Percentiles rank a stretch among this genome's conserved stretches.
These are phyloP conservation scores for Phytopythium boreale DNA, from an alignment of 352 stramenopile species.

Conservation along the genomic window DNA sequence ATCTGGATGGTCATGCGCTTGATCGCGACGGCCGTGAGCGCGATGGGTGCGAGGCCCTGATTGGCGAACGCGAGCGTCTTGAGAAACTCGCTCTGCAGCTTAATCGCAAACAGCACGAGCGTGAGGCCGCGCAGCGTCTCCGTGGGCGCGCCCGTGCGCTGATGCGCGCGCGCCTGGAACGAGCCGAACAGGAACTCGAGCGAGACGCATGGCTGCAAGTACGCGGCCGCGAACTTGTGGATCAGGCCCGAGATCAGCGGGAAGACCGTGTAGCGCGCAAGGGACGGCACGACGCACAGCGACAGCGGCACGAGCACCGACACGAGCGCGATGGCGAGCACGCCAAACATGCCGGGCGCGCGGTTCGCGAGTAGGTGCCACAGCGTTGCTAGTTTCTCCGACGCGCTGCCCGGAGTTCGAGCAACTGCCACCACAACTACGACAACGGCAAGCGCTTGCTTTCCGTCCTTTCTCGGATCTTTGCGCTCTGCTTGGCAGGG, in stretches of 20 bases:
- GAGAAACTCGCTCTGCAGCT: constrained; percentile 46
- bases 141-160: constrained; percentile 5
- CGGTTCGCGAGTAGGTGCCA: constrained; percentile 28
- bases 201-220: constrained; percentile 47
- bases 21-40: constrained; percentile 32
- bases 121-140: constrained; percentile 39
- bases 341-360: constrained; percentile 32
- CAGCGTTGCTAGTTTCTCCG: constrained; percentile 18
- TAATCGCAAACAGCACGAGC: constrained; percentile 53
- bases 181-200: constrained; percentile 50
- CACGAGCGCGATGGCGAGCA: constrained; percentile 45
- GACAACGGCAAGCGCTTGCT: not conserved
- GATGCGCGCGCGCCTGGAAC: constrained; percentile 30
- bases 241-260: constrained; percentile 51
- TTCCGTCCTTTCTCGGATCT: constrained; percentile 1
- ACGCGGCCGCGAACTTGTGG: constrained; percentile 47
- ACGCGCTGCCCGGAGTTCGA: not conserved
- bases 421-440: too few species aligned
- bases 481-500: not conserved
- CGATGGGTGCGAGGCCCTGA: constrained; percentile 46
- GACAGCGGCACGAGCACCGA: constrained; percentile 58
- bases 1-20: constrained; percentile 47
- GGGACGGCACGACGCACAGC: constrained; percentile 54
- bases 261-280: constrained; percentile 58
- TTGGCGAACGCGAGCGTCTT: constrained; percentile 57